Evolutionary conservation across 257 asterid genomes (phyloP).

Genomic region (Scutellaria minor): DNA sequence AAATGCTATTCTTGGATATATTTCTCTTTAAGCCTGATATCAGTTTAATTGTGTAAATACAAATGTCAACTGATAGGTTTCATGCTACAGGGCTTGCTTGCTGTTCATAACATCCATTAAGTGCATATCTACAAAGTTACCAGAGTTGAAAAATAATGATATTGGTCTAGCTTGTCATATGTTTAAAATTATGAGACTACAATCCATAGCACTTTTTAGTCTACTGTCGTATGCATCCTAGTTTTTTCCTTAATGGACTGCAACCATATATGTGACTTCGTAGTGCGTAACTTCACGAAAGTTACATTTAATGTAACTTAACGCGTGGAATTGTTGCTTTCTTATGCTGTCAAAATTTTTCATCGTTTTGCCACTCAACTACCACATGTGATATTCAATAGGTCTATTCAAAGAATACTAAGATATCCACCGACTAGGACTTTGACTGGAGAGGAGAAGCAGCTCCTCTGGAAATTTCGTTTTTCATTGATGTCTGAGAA

Average conservation of each 20-base stretch:
- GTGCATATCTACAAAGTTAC: neutral
- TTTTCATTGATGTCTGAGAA: slow-evolving; percentile 95
- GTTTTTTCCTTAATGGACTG: slow-evolving; percentile 4
- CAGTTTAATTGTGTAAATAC: slow-evolving; percentile 18
- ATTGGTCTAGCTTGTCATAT: slow-evolving; percentile 11
- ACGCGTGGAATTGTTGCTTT: slow-evolving; percentile 1
- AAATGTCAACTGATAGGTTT: slow-evolving; percentile 17
- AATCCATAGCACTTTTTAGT: slow-evolving; percentile 5
- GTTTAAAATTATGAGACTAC: slow-evolving; percentile 2
- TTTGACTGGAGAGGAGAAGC: slow-evolving; percentile 96
- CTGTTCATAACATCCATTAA: neutral
- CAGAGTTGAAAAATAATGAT: slow-evolving; percentile 10
- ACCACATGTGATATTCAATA: slow-evolving; percentile 44
- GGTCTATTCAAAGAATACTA: slow-evolving; percentile 92
- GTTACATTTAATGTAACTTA: slow-evolving; percentile 13
- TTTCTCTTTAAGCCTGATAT: slow-evolving; percentile 10
- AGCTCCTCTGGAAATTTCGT: slow-evolving; percentile 96
- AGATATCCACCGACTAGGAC: slow-evolving; percentile 97
- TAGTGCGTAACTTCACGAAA: slow-evolving; percentile 15
- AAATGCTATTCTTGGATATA: slow-evolving; percentile 15
- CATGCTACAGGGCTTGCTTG: neutral
- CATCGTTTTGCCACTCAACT: slow-evolving; percentile 33
- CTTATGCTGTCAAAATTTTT: slow-evolving; percentile 15
- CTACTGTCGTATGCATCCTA: neutral
- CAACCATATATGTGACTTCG: neutral